Percentiles rank a stretch among this genome's conserved stretches.
Evolutionary conservation across 2,329 filamentous ascomycete species (phyloP).

Genomic region (Botryotinia calthae): DNA sequence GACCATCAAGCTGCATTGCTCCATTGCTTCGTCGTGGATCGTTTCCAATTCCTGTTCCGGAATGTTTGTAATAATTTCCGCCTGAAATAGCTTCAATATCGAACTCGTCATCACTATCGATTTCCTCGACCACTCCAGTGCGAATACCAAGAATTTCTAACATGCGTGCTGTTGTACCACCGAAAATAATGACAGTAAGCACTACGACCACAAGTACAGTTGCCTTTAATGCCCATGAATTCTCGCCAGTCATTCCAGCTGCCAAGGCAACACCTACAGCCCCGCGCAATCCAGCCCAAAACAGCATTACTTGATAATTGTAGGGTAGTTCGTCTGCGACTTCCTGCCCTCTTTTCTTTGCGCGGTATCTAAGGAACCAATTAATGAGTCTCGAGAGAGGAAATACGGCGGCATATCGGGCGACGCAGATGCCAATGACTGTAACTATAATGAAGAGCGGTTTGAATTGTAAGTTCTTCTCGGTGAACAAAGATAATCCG

Average conservation of each 20-base stretch:
- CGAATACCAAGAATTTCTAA: conserved; percentile 95
- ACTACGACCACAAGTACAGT: conserved; percentile 98
- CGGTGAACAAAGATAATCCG: conserved; percentile 90
- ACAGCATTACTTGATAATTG: conserved; percentile 99
- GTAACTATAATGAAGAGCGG: conserved; percentile 94
- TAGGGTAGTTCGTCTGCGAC: conserved; percentile 86
- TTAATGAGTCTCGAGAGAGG: conserved; percentile 88
- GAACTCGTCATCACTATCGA: conserved; percentile 97
- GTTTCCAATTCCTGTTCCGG: conserved; percentile 71
- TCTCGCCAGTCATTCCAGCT: conserved; percentile 78
- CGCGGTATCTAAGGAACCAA: conserved; percentile 85
- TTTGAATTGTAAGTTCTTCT: conserved; percentile 83
- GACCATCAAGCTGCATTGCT: conserved; percentile 49
- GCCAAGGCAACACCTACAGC: conserved; percentile 94
- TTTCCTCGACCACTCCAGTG: conserved; percentile 93
- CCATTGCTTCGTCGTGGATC: conserved; percentile 60
- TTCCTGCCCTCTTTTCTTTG: conserved; percentile 71
- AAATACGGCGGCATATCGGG: conserved; percentile 92
- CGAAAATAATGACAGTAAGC: conserved; percentile 97
- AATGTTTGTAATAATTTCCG: conserved; percentile 68
- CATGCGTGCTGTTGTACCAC: conserved; percentile 95
- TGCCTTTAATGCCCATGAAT: conserved; percentile 78
- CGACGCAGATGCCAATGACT: conserved; percentile 84
- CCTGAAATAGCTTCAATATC: conserved; percentile 64
- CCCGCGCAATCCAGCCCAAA: conserved; percentile 94